phyloP scores from a whole-genome alignment of 1,139 yeast species.

The Suhomyces chickasaworum region DNA sequence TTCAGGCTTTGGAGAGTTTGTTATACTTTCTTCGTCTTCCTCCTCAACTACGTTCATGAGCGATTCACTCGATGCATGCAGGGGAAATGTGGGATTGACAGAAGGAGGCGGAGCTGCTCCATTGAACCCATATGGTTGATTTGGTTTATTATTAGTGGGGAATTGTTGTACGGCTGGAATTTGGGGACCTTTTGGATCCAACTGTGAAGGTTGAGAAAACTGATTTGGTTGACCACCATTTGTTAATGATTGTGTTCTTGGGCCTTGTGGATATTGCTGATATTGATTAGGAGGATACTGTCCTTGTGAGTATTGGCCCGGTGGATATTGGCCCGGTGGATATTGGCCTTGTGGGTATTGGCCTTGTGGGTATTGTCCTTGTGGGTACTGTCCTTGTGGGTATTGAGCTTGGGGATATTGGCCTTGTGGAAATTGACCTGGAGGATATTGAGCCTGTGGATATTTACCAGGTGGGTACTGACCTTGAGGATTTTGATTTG shows the following conservation, averaged over 20 bases:
- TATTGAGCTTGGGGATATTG: slow-evolving; percentile 4
- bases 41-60: slow-evolving; percentile 46
- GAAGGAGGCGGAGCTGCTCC: neutral
- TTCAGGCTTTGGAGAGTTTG: slow-evolving; percentile 3
- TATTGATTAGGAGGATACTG: neutral
- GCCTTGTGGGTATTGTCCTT: neutral
- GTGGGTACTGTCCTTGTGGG: slow-evolving; percentile 2
- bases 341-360: neutral
- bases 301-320: neutral
- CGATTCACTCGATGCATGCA: slow-evolving; percentile 37
- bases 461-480: slow-evolving; percentile 4
- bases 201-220: slow-evolving; percentile 1
- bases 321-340: neutral
- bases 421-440: slow-evolving; percentile 1
- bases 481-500: neutral
- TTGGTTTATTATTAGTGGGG: slow-evolving; percentile 8
- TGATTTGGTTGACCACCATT: slow-evolving; percentile 1
- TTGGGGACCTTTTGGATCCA: slow-evolving; percentile 12
- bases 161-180: slow-evolving; percentile 13
- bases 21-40: slow-evolving; percentile 33
- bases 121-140: neutral
- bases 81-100: slow-evolving; percentile 8
- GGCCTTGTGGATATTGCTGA: slow-evolving; percentile 7
- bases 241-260: slow-evolving; percentile 29
- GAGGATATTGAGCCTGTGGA: slow-evolving; percentile 4